These are phyloP conservation scores for Nicotiana tabacum DNA, from an alignment of 257 asterid species.

Conservation along the genomic window DNA sequence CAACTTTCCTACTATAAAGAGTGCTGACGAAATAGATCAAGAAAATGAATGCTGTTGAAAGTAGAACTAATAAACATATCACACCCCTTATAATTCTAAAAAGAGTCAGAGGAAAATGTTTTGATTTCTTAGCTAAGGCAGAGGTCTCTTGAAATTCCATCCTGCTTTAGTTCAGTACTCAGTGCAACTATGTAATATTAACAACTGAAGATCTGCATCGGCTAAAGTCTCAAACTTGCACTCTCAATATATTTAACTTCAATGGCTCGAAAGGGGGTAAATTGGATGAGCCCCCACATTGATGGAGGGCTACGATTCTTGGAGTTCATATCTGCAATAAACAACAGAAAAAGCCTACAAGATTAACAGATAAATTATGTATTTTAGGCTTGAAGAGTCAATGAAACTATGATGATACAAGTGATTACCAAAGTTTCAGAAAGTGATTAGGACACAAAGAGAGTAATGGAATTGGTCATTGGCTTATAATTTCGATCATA, in stretches of 20 bases:
- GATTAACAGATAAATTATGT: not conserved
- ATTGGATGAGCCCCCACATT: not conserved
- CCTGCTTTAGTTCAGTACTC: not conserved
- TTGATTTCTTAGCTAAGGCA: conserved; percentile 19
- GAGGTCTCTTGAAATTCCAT: not conserved
- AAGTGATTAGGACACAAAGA: not conserved
- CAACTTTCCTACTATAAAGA: conserved; percentile 49
- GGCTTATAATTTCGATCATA: not conserved
- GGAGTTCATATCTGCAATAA: not conserved
- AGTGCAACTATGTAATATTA: not conserved
- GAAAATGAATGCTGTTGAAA: conserved; percentile 59
- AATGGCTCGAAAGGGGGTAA: not conserved
- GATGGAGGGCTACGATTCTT: not conserved
- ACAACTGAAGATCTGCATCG: not conserved
- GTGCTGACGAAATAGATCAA: conserved; percentile 55
- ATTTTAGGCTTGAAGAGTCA: not conserved
- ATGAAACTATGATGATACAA: not conserved
- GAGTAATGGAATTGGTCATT: not conserved
- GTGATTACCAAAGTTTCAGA: not conserved
- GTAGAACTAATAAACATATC: conserved; percentile 45
- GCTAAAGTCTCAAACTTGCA: not conserved
- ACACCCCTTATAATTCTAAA: conserved; percentile 49
- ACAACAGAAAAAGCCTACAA: not conserved
- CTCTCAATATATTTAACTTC: not conserved
- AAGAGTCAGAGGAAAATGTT: conserved; percentile 54